phyloP scores from a whole-genome alignment of 2,329 filamentous ascomycete species.

The Ophioceras dolichostomum region DNA sequence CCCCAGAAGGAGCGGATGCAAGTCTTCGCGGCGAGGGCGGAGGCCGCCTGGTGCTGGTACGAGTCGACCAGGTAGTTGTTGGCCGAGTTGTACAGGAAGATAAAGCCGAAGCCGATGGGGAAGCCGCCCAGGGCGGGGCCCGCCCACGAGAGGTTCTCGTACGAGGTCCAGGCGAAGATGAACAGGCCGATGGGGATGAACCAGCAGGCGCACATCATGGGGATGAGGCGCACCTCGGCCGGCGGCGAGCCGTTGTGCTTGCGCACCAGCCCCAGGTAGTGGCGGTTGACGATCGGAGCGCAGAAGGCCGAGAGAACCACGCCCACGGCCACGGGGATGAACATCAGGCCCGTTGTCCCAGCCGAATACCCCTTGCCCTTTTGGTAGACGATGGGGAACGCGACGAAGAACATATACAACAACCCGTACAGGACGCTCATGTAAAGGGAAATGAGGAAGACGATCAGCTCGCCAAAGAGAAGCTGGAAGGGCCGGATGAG shows the following conservation, averaged over 20 bases:
- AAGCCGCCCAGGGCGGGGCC: slow-evolving; percentile 61
- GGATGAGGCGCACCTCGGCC: slow-evolving; percentile 65
- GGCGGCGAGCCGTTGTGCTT: slow-evolving; percentile 62
- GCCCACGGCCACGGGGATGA: slow-evolving; percentile 70
- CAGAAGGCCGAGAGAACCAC: slow-evolving; percentile 56
- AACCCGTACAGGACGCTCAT: slow-evolving; percentile 73
- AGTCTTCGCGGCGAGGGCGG: slow-evolving; percentile 70
- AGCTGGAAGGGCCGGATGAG: slow-evolving; percentile 75
- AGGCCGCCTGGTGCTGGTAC: slow-evolving; percentile 60
- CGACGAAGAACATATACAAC: slow-evolving; percentile 52
- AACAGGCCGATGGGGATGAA: slow-evolving; percentile 49
- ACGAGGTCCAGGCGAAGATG: slow-evolving; percentile 52
- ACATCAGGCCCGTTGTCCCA: slow-evolving; percentile 70
- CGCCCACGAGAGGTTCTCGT: slow-evolving; percentile 51
- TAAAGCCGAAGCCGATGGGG: slow-evolving; percentile 68
- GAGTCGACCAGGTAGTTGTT: slow-evolving; percentile 61
- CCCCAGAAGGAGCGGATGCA: slow-evolving; percentile 73
- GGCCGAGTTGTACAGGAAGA: slow-evolving; percentile 70
- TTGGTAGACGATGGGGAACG: slow-evolving; percentile 60
- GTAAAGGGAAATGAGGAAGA: slow-evolving; percentile 72
- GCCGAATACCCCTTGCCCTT: slow-evolving; percentile 68
- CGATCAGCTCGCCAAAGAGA: slow-evolving; percentile 72
- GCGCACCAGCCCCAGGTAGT: slow-evolving; percentile 55
- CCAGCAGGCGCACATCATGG: slow-evolving; percentile 72
- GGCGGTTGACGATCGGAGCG: slow-evolving; percentile 64